Evolutionary conservation across 2,329 filamentous ascomycete species (phyloP), one percentile per base, ranked within the genome.

Genomic region (Fusarium secorum): DNA sequence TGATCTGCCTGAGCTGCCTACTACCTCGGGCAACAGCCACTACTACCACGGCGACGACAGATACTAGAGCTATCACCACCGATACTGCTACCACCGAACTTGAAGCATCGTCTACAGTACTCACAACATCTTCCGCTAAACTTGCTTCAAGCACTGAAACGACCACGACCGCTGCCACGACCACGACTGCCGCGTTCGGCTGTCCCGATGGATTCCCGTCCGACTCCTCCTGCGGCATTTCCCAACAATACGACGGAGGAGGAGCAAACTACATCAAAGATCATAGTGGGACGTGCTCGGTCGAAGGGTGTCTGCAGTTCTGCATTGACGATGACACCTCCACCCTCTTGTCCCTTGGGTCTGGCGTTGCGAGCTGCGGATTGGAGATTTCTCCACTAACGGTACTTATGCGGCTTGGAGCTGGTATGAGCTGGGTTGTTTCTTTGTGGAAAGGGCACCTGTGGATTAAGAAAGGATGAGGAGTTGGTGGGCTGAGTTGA

Each of bases 221-320:
- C 0, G 7, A 24, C 8, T 2, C 2, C n/a, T 24, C n/a, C 0
- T 49, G 30, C 6, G 6, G 15, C 11, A 5, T 33, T 20, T 3
- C 1, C 2, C 3, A 7, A 49, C 3, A 9, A 18, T 24, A 10
- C 4, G 24, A 4, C 0, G n/a, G 8, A 11, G 3, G 1, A 4
- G 30, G 17, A 22, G 0, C 20, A 0, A 44, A 10, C 11, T 15
- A 20, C 2, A 4, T 5, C 9, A 20, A 15, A 4, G 5, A 24
- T 3, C 1, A 7, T 1, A 3, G 22, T 2, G 9, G n/a, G 1
- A 1, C 0, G 1, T 33, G 7, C 4, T 14, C 28, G 7, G 1
- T 11, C 0, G 11, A 24, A 5, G 11, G 20, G 8, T 24, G 11
- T 2, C 2, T 33, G 9, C 22, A 15, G 6, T 14, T 49, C 8